A percentile compares a stretch with the other conserved stretches of the same genome.
phyloP scores from a whole-genome alignment of 768 basidiomycete genomes.

The Lactarius evosmus region DNA sequence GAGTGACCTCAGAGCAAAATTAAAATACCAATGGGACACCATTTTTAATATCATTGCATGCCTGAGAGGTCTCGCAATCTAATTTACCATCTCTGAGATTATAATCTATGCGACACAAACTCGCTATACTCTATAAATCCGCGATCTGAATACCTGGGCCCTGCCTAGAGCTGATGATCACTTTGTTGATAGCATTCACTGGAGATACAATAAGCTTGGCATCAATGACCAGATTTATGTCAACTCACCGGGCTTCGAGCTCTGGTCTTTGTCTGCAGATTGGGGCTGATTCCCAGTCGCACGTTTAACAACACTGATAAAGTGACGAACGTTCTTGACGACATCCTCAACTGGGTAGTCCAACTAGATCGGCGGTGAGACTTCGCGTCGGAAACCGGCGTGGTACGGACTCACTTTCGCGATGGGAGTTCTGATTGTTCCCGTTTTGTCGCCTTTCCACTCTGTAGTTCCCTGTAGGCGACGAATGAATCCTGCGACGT shows the following conservation, averaged over 20 bases:
- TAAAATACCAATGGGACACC: neutral
- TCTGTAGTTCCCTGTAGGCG: constrained; percentile 79
- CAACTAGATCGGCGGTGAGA: constrained; percentile 45
- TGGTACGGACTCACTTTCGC: constrained; percentile 53
- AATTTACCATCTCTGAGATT: neutral
- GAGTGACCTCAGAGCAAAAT: neutral
- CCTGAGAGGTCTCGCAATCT: neutral
- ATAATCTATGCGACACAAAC: neutral
- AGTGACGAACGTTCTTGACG: constrained; percentile 72
- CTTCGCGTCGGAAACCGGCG: constrained; percentile 1
- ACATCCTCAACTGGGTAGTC: constrained; percentile 74
- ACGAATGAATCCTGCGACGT: constrained; percentile 77
- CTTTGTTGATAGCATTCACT: constrained; percentile 77
- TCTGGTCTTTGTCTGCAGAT: constrained; percentile 43
- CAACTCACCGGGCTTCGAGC: constrained; percentile 43
- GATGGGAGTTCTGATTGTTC: constrained; percentile 79
- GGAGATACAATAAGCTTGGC: constrained; percentile 6
- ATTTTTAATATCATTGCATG: neutral
- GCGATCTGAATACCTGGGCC: constrained; percentile 89
- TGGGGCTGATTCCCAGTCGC: constrained; percentile 66
- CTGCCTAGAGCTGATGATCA: constrained; percentile 79
- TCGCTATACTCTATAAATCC: constrained; percentile 50
- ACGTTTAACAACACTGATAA: constrained; percentile 68
- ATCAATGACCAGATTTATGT: neutral
- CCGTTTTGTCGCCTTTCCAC: constrained; percentile 89